phyloP scores from a whole-genome alignment of 768 basidiomycete species.

The Boletellus sp. region DNA sequence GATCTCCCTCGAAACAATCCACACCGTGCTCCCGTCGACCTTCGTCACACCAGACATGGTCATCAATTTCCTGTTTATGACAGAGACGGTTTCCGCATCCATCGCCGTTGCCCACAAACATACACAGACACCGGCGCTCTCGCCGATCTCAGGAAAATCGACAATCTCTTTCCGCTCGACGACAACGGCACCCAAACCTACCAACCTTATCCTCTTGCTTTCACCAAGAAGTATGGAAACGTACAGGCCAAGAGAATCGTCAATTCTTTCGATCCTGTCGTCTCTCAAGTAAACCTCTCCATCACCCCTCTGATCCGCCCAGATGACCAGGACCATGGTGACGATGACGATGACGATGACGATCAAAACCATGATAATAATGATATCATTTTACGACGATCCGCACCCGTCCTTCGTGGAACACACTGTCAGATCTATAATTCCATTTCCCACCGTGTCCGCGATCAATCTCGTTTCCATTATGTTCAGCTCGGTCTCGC shows the following conservation, averaged over 20 bases:
- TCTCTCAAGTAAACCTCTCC: background rate
- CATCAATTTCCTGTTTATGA: background rate
- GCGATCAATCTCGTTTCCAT: background rate
- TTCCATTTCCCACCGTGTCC: background rate
- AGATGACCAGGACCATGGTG: too few relatives aligned
- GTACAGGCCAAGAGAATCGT: background rate
- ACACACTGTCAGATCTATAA: conserved; percentile 1
- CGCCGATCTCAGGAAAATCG: background rate
- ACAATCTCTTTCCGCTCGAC: background rate
- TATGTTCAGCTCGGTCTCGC: conserved; percentile 3
- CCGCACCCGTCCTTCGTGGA: background rate
- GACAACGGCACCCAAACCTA: background rate
- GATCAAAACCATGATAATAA: too few relatives aligned
- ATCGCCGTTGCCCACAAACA: background rate
- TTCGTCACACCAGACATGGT: background rate
- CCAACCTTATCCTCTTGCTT: conserved; percentile 2
- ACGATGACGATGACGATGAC: background rate
- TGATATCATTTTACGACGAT: too few relatives aligned
- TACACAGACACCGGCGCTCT: background rate
- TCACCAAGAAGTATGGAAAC: background rate
- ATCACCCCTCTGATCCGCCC: background rate
- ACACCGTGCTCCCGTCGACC: background rate
- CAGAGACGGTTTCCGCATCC: background rate
- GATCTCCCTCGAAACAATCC: background rate
- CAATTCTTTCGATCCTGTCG: background rate